Conservation (phyloP, 2,329 filamentous ascomycete species). For the Trichoderma oligosporum region DNA sequence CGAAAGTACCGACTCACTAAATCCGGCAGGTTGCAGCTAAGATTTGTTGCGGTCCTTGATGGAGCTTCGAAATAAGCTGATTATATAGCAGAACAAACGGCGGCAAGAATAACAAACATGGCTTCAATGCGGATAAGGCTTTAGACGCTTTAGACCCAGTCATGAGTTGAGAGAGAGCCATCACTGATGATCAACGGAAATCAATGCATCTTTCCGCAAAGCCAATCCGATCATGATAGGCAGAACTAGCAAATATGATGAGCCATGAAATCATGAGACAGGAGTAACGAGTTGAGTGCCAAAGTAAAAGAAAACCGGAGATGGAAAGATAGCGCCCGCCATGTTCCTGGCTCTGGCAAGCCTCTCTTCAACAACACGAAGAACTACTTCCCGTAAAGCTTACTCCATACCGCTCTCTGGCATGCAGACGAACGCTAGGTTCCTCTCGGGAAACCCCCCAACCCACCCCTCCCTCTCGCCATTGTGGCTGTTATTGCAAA, state of each 20-base stretch:
- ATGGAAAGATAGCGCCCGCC: neutral
- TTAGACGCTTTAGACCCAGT: neutral
- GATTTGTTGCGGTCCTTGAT: neutral
- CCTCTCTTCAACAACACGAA: neutral
- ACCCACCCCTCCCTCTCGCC: conserved; percentile 15
- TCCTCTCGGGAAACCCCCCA: conserved; percentile 17
- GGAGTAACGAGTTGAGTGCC: conserved; percentile 2
- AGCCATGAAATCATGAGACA: neutral
- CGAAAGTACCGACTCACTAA: conserved; percentile 10
- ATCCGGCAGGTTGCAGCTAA: neutral
- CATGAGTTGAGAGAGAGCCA: neutral
- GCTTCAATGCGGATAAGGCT: neutral
- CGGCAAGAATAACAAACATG: neutral
- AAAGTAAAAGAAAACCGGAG: conserved; percentile 13
- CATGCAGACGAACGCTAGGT: conserved; percentile 14
- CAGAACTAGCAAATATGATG: neutral
- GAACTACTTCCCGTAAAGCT: too few relatives aligned
- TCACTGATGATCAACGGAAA: conserved; percentile 9
- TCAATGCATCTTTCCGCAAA: conserved; percentile 3
- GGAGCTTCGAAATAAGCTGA: neutral
- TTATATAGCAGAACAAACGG: neutral
- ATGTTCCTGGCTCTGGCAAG: conserved; percentile 12
- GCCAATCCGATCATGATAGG: conserved; percentile 3
- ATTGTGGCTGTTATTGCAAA: conserved; percentile 20
- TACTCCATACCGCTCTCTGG: conserved; percentile 7